These are phyloP conservation scores for Pichia kudriavzevii DNA, from an alignment of 1,139 yeast species.

Conservation along the genomic window DNA sequence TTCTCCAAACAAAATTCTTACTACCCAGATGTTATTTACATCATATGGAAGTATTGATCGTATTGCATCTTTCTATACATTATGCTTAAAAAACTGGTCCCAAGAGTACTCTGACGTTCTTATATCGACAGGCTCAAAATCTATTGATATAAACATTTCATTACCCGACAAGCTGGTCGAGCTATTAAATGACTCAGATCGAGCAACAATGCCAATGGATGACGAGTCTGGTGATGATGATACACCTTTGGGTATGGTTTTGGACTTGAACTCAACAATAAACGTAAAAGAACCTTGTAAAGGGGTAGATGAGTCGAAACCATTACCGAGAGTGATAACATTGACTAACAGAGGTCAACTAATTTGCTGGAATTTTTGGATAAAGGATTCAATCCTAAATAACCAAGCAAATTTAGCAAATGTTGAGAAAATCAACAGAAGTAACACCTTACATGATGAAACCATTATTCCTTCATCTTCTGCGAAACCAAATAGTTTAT, in stretches of 20 bases:
- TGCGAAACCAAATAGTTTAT: neutral
- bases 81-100: constrained; percentile 40
- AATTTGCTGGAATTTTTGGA: constrained; percentile 59
- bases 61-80: constrained; percentile 41
- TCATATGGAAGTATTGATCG: constrained; percentile 52
- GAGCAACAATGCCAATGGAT: constrained; percentile 66
- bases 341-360: constrained; percentile 58
- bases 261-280: constrained; percentile 46
- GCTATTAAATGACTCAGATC: constrained; percentile 57
- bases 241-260: constrained; percentile 58
- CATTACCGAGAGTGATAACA: constrained; percentile 57
- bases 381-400: constrained; percentile 38
- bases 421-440: too few relatives aligned
- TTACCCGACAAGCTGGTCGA: constrained; percentile 30
- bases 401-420: constrained; percentile 18
- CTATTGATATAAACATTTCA: constrained; percentile 51
- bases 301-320: constrained; percentile 48
- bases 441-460: too few relatives aligned
- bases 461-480: too few relatives aligned
- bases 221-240: constrained; percentile 60
- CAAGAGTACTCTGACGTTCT: constrained; percentile 29
- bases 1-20: constrained; percentile 16
- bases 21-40: constrained; percentile 16
- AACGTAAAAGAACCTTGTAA: constrained; percentile 46
- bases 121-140: constrained; percentile 51